phyloP scores from a whole-genome alignment of 2,329 filamentous ascomycete genomes.

The Sporothrix phasma region DNA sequence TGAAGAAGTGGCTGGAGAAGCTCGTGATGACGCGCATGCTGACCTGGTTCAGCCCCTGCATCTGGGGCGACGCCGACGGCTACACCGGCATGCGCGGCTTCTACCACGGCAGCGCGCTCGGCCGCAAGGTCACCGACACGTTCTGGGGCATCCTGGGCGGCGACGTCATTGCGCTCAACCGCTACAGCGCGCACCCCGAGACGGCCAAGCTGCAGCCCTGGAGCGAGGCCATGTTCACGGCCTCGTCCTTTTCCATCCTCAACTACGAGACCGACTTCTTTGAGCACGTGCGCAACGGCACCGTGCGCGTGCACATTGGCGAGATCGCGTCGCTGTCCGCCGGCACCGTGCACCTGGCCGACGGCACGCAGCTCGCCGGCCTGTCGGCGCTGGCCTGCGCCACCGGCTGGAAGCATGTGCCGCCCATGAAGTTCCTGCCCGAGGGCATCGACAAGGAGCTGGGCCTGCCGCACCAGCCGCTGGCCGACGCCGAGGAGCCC shows the following conservation, averaged over 20 bases:
- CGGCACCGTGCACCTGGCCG: conserved; percentile 40
- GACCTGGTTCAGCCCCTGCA: conserved; percentile 65
- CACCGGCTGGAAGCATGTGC: conserved; percentile 49
- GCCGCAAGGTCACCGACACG: conserved; percentile 42
- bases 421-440: conserved; percentile 43
- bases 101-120: conserved; percentile 47
- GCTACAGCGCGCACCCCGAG: conserved; percentile 44
- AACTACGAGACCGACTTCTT: conserved; percentile 51
- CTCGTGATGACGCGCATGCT: conserved; percentile 56
- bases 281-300: conserved; percentile 43
- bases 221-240: conserved; percentile 42
- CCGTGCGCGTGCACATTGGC: conserved; percentile 41
- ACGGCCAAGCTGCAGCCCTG: conserved; percentile 45
- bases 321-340: conserved; percentile 39
- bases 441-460: conserved; percentile 36
- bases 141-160: conserved; percentile 50
- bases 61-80: conserved; percentile 57
- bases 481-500: conserved; percentile 20
- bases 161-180: conserved; percentile 45
- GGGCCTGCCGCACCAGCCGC: conserved; percentile 36
- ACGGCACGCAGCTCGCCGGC: conserved; percentile 40
- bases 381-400: conserved; percentile 37
- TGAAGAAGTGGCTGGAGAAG: conserved; percentile 60
- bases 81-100: conserved; percentile 44
- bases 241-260: conserved; percentile 46